These are phyloP conservation scores for Rasamsonia emersonii DNA, from an alignment of 2,329 filamentous ascomycete species.

Conservation along the genomic window DNA sequence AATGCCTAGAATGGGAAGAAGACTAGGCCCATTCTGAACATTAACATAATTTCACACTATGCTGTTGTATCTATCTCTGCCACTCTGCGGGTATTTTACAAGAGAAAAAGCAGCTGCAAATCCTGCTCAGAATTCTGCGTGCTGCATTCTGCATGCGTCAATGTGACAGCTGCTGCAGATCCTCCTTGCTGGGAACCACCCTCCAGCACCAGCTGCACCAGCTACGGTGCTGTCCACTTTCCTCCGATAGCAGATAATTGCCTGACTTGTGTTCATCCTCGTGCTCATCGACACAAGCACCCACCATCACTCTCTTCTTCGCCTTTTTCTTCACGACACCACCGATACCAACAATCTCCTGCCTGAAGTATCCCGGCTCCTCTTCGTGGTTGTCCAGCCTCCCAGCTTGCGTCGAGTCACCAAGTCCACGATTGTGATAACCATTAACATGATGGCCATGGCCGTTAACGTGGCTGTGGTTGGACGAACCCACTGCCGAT, in stretches of 20 bases:
- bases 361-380: constrained; percentile 65
- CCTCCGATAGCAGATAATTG: constrained; percentile 61
- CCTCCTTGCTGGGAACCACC: constrained; percentile 55
- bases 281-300: constrained; percentile 76
- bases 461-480: constrained; percentile 13
- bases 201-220: constrained; percentile 92
- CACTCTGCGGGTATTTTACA: no score
- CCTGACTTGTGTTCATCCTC: constrained; percentile 64
- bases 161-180: constrained; percentile 17
- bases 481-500: constrained; percentile 42
- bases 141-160: background rate
- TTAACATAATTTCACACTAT: no score
- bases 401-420: constrained; percentile 6
- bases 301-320: constrained; percentile 73
- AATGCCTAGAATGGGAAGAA: no score
- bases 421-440: constrained; percentile 13
- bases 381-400: constrained; percentile 25
- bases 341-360: constrained; percentile 87
- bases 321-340: constrained; percentile 80
- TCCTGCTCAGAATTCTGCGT: no score
- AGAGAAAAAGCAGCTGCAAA: no score
- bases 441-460: constrained; percentile 12
- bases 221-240: constrained; percentile 58
- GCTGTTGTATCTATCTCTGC: no score
- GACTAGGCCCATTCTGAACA: no score